Conservation (phyloP, 495 filamentous ascomycete species). For the Podospora didyma region DNA sequence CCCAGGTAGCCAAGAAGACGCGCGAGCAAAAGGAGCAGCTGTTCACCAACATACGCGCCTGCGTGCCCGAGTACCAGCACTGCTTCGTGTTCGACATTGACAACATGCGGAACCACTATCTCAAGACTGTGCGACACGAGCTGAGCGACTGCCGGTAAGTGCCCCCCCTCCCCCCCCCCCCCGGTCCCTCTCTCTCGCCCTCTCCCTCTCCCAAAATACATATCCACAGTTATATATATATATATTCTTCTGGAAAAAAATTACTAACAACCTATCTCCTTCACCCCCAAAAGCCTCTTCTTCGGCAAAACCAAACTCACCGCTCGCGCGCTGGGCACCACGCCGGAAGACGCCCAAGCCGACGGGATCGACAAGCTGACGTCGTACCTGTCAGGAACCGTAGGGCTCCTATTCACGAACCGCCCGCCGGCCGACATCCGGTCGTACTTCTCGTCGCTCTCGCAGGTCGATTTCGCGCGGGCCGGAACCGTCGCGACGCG, state of each 20-base stretch:
- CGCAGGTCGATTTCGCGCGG: slow-evolving; percentile 78
- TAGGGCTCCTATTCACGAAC: slow-evolving; percentile 87
- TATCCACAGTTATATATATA: no score
- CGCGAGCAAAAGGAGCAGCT: slow-evolving; percentile 83
- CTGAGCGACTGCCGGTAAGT: slow-evolving; percentile 80
- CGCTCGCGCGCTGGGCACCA: slow-evolving; percentile 80
- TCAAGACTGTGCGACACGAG: slow-evolving; percentile 85
- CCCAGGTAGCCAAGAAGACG: slow-evolving; percentile 85
- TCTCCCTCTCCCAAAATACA: no score
- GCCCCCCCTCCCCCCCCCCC: neutral
- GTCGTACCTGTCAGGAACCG: slow-evolving; percentile 70
- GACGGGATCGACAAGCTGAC: slow-evolving; percentile 66
- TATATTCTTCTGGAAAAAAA: no score
- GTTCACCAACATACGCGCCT: slow-evolving; percentile 82
- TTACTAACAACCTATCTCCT: no score
- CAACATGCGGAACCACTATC: slow-evolving; percentile 98
- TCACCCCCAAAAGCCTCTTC: no score
- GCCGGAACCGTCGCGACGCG: slow-evolving; percentile 73
- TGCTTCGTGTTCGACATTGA: slow-evolving; percentile 90
- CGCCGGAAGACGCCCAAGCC: slow-evolving; percentile 69
- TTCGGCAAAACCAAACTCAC: slow-evolving; percentile 99
- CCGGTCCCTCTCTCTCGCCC: neutral
- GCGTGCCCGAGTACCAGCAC: slow-evolving; percentile 78
- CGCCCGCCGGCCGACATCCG: slow-evolving; percentile 59
- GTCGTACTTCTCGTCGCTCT: slow-evolving; percentile 63